Evolutionary conservation across 345 rosid genomes (phyloP).

Genomic region (Citrus reticulata): DNA sequence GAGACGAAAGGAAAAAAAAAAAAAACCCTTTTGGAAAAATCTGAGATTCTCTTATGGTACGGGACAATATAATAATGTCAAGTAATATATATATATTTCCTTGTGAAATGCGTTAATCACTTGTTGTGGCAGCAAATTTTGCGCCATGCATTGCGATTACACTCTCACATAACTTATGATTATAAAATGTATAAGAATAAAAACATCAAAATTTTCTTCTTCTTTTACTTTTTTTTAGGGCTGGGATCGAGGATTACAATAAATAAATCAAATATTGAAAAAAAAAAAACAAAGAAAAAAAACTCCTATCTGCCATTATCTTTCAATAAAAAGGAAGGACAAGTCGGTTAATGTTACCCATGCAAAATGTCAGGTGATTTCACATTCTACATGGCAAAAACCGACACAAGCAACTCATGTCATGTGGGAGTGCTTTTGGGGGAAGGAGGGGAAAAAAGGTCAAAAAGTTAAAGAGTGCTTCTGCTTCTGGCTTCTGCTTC

Average conservation of each 20-base stretch:
- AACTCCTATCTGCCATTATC: neutral
- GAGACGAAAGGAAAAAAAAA: neutral
- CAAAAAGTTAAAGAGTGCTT: slow-evolving; percentile 1
- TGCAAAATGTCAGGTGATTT: slow-evolving; percentile 23
- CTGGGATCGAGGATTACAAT: neutral
- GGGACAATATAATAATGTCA: neutral
- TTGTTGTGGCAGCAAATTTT: slow-evolving; percentile 20
- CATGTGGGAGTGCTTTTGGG: slow-evolving; percentile 19
- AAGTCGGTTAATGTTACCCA: slow-evolving; percentile 25
- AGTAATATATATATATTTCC: neutral
- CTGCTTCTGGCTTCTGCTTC: neutral
- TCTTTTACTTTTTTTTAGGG: neutral
- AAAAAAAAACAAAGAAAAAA: neutral
- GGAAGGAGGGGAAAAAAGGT: neutral
- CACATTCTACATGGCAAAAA: slow-evolving; percentile 9
- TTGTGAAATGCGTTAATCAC: slow-evolving; percentile 6
- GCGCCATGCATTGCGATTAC: slow-evolving; percentile 6
- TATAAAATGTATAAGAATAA: neutral
- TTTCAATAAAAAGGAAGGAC: neutral
- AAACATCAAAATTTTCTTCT: neutral
- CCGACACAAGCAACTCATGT: slow-evolving; percentile 30
- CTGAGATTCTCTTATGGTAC: slow-evolving; percentile 1
- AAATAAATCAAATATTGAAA: neutral
- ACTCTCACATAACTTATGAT: neutral
- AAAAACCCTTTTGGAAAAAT: neutral